Conservation (phyloP, 1,284 basidiomycete genomes). For the Leccinum griseonigrum region DNA sequence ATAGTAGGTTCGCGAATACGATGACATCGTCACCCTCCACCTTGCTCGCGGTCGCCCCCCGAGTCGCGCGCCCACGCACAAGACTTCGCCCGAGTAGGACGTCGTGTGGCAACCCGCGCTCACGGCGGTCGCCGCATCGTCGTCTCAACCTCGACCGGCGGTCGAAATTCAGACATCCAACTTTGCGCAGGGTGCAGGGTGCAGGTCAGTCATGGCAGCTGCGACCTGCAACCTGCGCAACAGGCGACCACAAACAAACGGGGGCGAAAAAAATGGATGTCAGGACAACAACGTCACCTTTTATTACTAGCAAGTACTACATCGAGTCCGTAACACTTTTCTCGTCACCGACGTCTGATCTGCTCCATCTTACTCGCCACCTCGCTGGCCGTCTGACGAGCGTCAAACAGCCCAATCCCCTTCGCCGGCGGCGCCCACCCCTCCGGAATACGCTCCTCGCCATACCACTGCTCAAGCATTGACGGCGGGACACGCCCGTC, state of each 20-base stretch:
- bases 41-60: no score
- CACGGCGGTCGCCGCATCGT: no score
- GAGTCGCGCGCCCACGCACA: no score
- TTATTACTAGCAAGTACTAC: not conserved
- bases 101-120: no score
- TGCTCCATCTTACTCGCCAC: constrained; percentile 29
- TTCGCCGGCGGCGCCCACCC: constrained; percentile 38
- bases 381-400: constrained; percentile 24
- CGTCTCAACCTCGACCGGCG: no score
- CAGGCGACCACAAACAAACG: no score
- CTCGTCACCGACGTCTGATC: constrained; percentile 20
- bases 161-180: no score
- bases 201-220: not conserved
- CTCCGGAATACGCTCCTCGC: constrained; percentile 51
- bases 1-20: no score
- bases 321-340: not conserved
- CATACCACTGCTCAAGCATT: constrained; percentile 46
- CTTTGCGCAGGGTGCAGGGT: no score
- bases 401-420: constrained; percentile 23
- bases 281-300: not conserved
- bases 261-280: not conserved
- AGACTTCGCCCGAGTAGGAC: no score
- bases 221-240: no score
- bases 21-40: no score
- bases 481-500: constrained; percentile 35